These are phyloP conservation scores for Boletellus deceptivus DNA, from an alignment of 1,284 basidiomycete species.

Conservation along the genomic window DNA sequence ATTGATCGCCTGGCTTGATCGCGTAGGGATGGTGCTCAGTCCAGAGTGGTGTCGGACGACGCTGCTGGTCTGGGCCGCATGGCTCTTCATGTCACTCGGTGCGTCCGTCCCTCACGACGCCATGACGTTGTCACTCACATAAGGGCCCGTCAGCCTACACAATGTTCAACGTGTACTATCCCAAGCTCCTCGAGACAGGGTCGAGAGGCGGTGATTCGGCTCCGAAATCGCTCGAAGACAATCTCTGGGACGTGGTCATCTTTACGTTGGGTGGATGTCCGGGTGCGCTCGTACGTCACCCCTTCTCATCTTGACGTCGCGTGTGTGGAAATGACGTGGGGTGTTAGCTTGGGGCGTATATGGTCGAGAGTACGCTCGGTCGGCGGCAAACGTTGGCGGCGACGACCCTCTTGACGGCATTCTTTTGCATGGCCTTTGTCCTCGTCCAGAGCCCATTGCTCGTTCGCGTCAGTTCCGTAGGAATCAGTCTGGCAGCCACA, in stretches of 20 bases:
- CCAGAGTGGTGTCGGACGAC: slow-evolving; percentile 85
- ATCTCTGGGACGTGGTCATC: slow-evolving; percentile 79
- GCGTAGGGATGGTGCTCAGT: slow-evolving; percentile 74
- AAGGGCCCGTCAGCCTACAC: slow-evolving; percentile 63
- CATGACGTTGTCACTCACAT: too few relatives aligned
- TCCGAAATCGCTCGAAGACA: slow-evolving; percentile 59
- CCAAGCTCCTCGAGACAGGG: slow-evolving; percentile 78
- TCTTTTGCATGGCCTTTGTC: slow-evolving; percentile 77
- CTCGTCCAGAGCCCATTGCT: slow-evolving; percentile 59
- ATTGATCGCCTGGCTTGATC: slow-evolving; percentile 64
- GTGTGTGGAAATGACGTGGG: background rate
- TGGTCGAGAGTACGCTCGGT: slow-evolving; percentile 80
- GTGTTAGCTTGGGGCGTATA: slow-evolving; percentile 79
- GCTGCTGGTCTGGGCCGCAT: slow-evolving; percentile 79
- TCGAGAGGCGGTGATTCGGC: slow-evolving; percentile 27
- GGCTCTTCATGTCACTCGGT: slow-evolving; percentile 83
- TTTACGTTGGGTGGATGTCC: slow-evolving; percentile 85
- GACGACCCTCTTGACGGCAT: slow-evolving; percentile 79
- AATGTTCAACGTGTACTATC: slow-evolving; percentile 97
- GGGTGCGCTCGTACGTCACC: slow-evolving; percentile 67
- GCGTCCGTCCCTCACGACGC: slow-evolving; percentile 22
- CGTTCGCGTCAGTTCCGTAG: slow-evolving; percentile 75
- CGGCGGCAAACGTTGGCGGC: slow-evolving; percentile 76
- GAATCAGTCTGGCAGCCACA: slow-evolving; percentile 80
- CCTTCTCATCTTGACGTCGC: background rate